phyloP scores from a whole-genome alignment of 2,329 filamentous ascomycete species.

The Hymenoscyphus albidus region DNA sequence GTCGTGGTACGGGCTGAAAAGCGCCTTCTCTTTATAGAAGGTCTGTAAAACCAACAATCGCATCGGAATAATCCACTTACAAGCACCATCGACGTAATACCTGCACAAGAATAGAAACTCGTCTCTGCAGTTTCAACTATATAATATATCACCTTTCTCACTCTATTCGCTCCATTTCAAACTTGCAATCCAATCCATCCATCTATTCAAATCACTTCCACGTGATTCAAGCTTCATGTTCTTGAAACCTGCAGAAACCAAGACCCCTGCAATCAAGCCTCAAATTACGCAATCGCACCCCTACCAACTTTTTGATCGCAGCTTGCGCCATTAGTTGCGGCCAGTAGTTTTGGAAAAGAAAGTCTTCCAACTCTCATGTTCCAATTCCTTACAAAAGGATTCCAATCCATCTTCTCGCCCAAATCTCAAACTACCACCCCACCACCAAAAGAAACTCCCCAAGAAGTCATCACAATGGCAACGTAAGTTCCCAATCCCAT shows the following conservation, averaged over 20 bases:
- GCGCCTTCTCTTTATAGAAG: conserved; percentile 13
- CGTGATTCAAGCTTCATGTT: conserved; percentile 3
- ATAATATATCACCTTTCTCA: background rate
- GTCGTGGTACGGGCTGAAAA: conserved; percentile 1
- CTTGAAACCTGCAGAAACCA: background rate
- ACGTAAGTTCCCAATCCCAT: conserved; percentile 12
- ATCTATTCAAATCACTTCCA: conserved; percentile 1
- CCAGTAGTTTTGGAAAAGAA: background rate
- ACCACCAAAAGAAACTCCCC: background rate
- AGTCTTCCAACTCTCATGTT: background rate
- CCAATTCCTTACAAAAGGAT: conserved; percentile 4
- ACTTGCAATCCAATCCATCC: background rate
- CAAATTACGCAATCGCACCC: conserved; percentile 8
- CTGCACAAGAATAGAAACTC: background rate
- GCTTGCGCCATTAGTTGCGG: background rate
- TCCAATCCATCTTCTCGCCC: background rate
- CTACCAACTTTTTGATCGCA: conserved; percentile 1
- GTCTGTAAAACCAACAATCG: conserved; percentile 9
- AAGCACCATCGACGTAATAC: background rate
- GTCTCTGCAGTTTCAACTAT: background rate
- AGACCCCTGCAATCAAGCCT: conserved; percentile 8
- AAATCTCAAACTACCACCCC: background rate
- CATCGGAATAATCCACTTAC: background rate
- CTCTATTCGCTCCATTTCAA: background rate
- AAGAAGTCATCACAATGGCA: conserved; percentile 13